Evolutionary conservation across 345 rosid genomes (phyloP).

Genomic region (Mallotus nudiflorus): DNA sequence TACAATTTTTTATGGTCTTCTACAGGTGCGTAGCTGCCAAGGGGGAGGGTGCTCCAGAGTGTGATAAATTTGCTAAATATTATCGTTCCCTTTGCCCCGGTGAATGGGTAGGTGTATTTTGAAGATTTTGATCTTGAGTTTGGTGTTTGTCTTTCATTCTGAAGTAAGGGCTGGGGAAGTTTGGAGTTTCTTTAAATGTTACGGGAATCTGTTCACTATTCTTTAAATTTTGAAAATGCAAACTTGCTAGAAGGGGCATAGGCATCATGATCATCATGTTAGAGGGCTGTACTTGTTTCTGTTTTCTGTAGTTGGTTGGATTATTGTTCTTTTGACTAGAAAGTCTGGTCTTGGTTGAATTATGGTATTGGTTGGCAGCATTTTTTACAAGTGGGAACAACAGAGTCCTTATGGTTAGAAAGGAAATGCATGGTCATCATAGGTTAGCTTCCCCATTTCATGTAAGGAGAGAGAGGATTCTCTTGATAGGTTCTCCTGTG

Average conservation of each 20-base stretch:
- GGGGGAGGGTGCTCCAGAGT: slow-evolving; percentile 90
- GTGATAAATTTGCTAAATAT: slow-evolving; percentile 88
- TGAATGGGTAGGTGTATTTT: slow-evolving; percentile 81
- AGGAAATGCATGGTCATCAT: not conserved
- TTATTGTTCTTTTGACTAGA: not conserved
- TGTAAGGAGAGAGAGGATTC: not conserved
- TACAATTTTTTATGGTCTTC: slow-evolving; percentile 18
- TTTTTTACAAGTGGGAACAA: not conserved
- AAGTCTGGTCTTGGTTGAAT: not conserved
- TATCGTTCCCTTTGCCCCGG: slow-evolving; percentile 95
- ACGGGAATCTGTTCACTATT: not conserved
- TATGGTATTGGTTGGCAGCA: not conserved
- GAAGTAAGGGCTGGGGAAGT: not conserved
- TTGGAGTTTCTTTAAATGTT: not conserved
- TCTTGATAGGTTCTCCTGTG: no score
- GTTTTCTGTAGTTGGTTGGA: not conserved
- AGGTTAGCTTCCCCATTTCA: not conserved
- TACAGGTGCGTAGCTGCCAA: slow-evolving; percentile 84
- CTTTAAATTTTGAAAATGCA: not conserved
- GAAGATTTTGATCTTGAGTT: not conserved
- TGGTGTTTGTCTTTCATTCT: not conserved
- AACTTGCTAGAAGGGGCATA: no score
- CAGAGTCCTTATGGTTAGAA: not conserved
- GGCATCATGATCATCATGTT: not conserved
- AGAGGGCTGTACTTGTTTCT: not conserved